Base-by-base conservation (phyloP, 371 early-diverging fungal species). In the Sporodiniella umbellata region DNA sequence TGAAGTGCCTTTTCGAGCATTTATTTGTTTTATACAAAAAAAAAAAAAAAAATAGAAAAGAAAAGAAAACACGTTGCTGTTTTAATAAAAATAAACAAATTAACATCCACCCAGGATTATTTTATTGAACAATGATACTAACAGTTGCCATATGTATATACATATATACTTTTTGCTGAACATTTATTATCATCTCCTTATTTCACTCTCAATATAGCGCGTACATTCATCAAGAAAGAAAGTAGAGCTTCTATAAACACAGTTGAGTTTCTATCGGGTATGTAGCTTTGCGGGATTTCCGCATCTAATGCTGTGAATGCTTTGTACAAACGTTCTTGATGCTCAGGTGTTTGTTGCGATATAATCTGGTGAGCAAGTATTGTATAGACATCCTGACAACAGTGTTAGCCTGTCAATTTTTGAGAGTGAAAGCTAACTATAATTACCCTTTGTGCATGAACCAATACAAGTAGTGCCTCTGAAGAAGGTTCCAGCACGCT, bases 131-230 rank as follows among this genome's bases (percentile, higher is more conserved):
- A n/a, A n/a, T n/a, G n/a, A n/a, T n/a, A n/a, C n/a, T n/a, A n/a
- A n/a, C n/a, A n/a, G n/a, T n/a, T n/a, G n/a, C n/a, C n/a, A 31
- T 31, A 31, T 31, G 2, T 12, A 31, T 31, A n/a, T n/a, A n/a
- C n/a, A n/a, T n/a, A n/a, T n/a, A n/a, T n/a, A n/a, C n/a, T n/a
- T n/a, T n/a, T n/a, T n/a, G n/a, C n/a, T n/a, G n/a, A n/a, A n/a
- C n/a, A n/a, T n/a, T n/a, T n/a, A n/a, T n/a, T n/a, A n/a, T n/a
- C n/a, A n/a, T n/a, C 30, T 28, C 30, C 30, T 28, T 73, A 86
- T 68, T 83, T 81, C 15, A 83, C 75, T 33, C 87, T 68, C 46
- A 87, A 62, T 8, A 87, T 79, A 39, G 85, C 87, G 37, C 87
- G 71, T 3, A 82, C 85, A 50, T 85, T 73, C 78, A 84, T 75